Evolutionary conservation across 2,329 filamentous ascomycete species (phyloP).

Genomic region (Microcera coccophila): DNA sequence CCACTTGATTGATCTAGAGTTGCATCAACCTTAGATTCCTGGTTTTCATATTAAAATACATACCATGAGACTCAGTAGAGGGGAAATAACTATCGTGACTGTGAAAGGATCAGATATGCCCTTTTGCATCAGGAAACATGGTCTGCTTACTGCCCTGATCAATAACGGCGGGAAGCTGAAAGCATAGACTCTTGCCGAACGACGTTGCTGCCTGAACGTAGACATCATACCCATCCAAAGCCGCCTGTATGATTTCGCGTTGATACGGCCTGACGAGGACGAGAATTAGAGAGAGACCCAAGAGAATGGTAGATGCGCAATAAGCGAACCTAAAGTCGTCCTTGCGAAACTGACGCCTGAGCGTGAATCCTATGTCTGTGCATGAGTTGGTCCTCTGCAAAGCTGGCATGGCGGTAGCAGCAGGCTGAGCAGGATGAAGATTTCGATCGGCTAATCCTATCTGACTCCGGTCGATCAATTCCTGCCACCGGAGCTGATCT

Average conservation of each 20-base stretch:
- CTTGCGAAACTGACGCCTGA: conserved; percentile 71
- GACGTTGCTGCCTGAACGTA: conserved; percentile 88
- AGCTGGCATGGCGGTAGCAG: conserved; percentile 35
- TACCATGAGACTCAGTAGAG: conserved; percentile 85
- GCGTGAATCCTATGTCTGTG: conserved; percentile 69
- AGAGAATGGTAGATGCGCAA: conserved; percentile 1
- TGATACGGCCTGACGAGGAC: conserved; percentile 81
- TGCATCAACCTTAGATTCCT: conserved; percentile 6
- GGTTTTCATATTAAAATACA: conserved; percentile 3
- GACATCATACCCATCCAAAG: conserved; percentile 80
- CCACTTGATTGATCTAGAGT: conserved; percentile 83
- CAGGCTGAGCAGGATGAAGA: not conserved
- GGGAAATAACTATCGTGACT: conserved; percentile 90
- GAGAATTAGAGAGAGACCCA: conserved; percentile 4
- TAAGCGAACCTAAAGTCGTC: conserved; percentile 63
- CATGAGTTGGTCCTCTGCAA: conserved; percentile 46
- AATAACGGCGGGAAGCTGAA: conserved; percentile 84
- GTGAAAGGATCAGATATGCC: conserved; percentile 16
- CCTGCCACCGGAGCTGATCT: no score
- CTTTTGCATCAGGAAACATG: not conserved
- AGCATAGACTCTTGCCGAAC: conserved; percentile 92
- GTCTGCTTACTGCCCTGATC: conserved; percentile 72
- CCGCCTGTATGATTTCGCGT: conserved; percentile 79
- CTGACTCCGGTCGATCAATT: not conserved
- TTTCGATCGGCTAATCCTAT: not conserved